Evolutionary conservation across 345 rosid species (phyloP).

Genomic region (Lepidium africanum): DNA sequence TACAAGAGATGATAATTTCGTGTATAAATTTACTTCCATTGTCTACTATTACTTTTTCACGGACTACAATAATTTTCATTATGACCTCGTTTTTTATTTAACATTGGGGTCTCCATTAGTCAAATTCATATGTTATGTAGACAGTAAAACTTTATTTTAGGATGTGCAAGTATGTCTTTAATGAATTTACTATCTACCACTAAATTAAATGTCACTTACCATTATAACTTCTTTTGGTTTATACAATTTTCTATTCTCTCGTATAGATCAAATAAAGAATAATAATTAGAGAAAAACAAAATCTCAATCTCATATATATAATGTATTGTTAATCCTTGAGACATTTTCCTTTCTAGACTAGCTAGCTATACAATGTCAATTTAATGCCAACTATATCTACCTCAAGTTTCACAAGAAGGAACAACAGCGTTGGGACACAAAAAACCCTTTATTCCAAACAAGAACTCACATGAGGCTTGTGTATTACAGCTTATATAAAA

Average conservation of each 20-base stretch:
- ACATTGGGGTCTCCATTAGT: too few relatives aligned
- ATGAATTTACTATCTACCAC: too few relatives aligned
- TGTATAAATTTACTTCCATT: neutral
- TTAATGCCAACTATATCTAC: conserved; percentile 2
- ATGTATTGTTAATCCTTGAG: neutral
- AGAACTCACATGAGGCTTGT: conserved; percentile 24
- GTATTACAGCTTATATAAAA: conserved; percentile 2
- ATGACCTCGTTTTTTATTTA: too few relatives aligned
- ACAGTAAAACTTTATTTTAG: too few relatives aligned
- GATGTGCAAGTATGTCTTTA: too few relatives aligned
- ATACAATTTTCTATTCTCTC: too few relatives aligned
- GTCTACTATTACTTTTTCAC: neutral
- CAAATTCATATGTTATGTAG: too few relatives aligned
- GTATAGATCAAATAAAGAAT: neutral
- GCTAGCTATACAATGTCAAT: neutral
- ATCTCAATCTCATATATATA: neutral
- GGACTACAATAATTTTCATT: too few relatives aligned
- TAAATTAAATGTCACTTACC: too few relatives aligned
- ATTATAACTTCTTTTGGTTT: too few relatives aligned
- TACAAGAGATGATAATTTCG: neutral
- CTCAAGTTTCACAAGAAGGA: conserved; percentile 21
- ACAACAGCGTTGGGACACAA: neutral
- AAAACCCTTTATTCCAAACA: conserved; percentile 1
- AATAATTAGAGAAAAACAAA: too few relatives aligned
- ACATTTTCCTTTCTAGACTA: neutral